These are phyloP conservation scores for Ilyonectria destructans DNA, from an alignment of 2,329 filamentous ascomycete genomes.

Conservation along the genomic window DNA sequence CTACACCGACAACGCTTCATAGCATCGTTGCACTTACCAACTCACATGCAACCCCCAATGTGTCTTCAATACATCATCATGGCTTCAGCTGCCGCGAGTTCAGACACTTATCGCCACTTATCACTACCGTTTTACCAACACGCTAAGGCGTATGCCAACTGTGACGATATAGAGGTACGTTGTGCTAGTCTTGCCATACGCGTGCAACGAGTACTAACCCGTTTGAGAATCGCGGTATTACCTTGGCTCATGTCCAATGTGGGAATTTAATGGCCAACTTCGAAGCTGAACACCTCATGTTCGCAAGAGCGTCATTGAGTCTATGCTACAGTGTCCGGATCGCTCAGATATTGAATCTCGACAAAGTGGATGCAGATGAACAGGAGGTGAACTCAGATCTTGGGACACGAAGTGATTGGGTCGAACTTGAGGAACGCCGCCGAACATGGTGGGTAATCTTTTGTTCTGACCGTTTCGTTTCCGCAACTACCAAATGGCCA, in stretches of 20 bases:
- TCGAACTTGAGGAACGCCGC: conserved; percentile 80
- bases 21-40: conserved; percentile 38
- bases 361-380: conserved; percentile 77
- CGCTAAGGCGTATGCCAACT: conserved; percentile 37
- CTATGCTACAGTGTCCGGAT: conserved; percentile 79
- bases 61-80: conserved; percentile 44
- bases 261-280: conserved; percentile 81
- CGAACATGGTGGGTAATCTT: conserved; percentile 88
- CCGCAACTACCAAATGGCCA: conserved; percentile 90
- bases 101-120: conserved; percentile 27
- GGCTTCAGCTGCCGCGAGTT: conserved; percentile 35
- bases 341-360: conserved; percentile 84
- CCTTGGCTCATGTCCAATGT: conserved; percentile 81
- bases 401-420: conserved; percentile 73
- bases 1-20: conserved; percentile 41
- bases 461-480: conserved; percentile 84
- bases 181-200: no score
- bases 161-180: conserved; percentile 41
- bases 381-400: conserved; percentile 63
- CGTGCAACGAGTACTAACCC: no score
- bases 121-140: conserved; percentile 39
- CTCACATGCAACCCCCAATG: conserved; percentile 46
- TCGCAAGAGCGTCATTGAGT: conserved; percentile 87
- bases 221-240: conserved; percentile 53
- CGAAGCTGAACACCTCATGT: conserved; percentile 87